Evolutionary conservation across 345 rosid genomes (phyloP), one percentile per base, ranked within the genome.

Genomic region (Durio zibethinus): DNA sequence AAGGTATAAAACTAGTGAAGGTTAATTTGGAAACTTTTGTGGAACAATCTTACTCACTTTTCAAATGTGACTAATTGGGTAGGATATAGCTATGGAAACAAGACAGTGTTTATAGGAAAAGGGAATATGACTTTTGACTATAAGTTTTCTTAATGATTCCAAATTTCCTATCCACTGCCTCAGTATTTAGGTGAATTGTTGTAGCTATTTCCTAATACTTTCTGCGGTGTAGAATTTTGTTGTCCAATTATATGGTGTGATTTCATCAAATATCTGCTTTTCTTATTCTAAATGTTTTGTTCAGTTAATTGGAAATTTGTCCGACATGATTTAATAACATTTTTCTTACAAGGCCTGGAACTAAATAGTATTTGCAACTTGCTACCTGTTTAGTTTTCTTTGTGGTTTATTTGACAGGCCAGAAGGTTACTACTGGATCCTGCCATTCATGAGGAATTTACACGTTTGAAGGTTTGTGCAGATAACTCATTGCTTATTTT

Each of bases 401-500:
- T 60, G 21, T 57, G 27, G 70, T 83, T 72, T 68, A 79, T 73
- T 76, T 78, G 86, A 74, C 80, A 96, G 99, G 93, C 97, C 40
- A 91, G 98, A 88, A 90, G 99, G 80, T 83, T 96, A 54, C 85
- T 96, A 16, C 84, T 96, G 82, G 99, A 96, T 89, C 98, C 97
- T 36, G 98, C 99, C 54, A 91, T 96, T 82, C 98, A 93, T 76
- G 99, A 92, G 85, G 99, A 96, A 79, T 96, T 93, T 74, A 86
- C 94, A 36, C 97, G 97, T 53, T 77, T 96, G 72, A 96, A 93
- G 95, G 99, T 90, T 66, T 78, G 88, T 79, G 64, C 88, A 75
- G 57, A 53, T 62, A 76, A 31, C 61, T 79, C 20, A 9, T 64
- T 42, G 27, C 53, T 67, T 42, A 42, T 59, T 40, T 54, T 65